A percentile compares a stretch with the other conserved stretches of the same genome.
Conservation (phyloP, 2,329 filamentous ascomycete species). For the Septoria petroselini region DNA sequence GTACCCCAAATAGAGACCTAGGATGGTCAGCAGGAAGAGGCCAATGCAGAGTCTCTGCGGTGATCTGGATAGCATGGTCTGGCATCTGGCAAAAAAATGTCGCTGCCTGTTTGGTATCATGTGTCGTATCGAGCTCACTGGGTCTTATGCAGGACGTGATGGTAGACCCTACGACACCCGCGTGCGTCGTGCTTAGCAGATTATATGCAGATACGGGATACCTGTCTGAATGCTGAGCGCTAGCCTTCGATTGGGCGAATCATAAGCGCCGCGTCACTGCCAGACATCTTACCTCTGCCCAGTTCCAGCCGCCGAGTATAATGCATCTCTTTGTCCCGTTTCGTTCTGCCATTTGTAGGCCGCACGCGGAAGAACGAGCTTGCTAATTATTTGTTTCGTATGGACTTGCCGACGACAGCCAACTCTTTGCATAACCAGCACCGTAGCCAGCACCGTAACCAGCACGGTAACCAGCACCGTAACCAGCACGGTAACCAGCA, state of each 20-base stretch:
- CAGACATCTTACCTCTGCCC: no score
- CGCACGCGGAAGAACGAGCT: not conserved
- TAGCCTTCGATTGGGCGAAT: slow-evolving; percentile 3
- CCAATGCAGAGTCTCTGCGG: slow-evolving; percentile 3
- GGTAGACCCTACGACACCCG: not conserved
- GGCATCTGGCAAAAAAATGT: not conserved
- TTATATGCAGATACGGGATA: not conserved
- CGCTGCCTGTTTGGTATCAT: not conserved
- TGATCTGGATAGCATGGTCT: not conserved
- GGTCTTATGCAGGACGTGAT: not conserved
- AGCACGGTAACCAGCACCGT: no score
- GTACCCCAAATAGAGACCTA: not conserved
- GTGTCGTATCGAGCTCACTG: not conserved
- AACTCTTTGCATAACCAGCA: slow-evolving; percentile 1
- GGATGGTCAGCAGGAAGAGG: not conserved
- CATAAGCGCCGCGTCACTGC: no score
- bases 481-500: no score
- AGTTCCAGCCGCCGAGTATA: slow-evolving; percentile 3
- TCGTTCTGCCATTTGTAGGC: not conserved
- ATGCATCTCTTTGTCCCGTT: not conserved
- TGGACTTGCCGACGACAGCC: slow-evolving; percentile 2
- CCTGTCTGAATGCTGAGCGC: not conserved
- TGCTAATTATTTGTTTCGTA: not conserved
- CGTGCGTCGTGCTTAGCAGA: slow-evolving; percentile 1
- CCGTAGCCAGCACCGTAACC: no score